These are phyloP conservation scores for Saturnispora kantuleensis DNA, from an alignment of 805 yeast genomes.

Conservation along the genomic window DNA sequence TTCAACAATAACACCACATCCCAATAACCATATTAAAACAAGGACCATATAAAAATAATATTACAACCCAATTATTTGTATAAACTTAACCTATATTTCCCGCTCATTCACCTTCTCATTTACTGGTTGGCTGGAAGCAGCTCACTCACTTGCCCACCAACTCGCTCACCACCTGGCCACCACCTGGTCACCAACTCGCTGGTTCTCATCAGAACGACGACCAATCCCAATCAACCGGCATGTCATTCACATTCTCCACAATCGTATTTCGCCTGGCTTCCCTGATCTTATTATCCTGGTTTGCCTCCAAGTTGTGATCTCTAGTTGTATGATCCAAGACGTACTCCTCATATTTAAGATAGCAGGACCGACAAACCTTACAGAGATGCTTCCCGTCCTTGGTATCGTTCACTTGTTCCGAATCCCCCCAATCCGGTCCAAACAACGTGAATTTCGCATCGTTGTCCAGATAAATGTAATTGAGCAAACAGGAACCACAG, in stretches of 20 bases:
- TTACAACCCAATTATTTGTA: neutral
- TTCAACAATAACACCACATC: too few relatives aligned
- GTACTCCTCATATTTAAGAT: constrained; percentile 27
- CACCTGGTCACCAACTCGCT: too few relatives aligned
- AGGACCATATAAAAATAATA: neutral
- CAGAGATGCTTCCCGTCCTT: constrained; percentile 22
- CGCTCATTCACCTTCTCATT: too few relatives aligned
- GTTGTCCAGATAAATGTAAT: constrained; percentile 27
- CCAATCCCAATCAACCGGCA: constrained; percentile 34
- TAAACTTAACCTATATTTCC: neutral
- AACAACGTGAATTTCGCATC: constrained; percentile 29
- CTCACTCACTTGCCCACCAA: too few relatives aligned
- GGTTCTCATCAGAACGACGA: constrained; percentile 23
- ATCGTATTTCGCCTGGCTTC: constrained; percentile 15
- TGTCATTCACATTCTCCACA: constrained; percentile 9
- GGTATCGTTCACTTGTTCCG: neutral
- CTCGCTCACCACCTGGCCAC: too few relatives aligned
- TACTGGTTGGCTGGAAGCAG: too few relatives aligned
- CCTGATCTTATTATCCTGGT: constrained; percentile 11
- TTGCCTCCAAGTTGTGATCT: constrained; percentile 20
- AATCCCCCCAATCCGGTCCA: constrained; percentile 19
- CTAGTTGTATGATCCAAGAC: constrained; percentile 24
- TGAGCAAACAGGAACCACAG: constrained; percentile 29
- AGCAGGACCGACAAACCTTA: constrained; percentile 28
- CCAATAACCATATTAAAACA: neutral